These are phyloP conservation scores for Rhinocladiella similis DNA, from an alignment of 2,329 filamentous ascomycete species.

Conservation along the genomic window DNA sequence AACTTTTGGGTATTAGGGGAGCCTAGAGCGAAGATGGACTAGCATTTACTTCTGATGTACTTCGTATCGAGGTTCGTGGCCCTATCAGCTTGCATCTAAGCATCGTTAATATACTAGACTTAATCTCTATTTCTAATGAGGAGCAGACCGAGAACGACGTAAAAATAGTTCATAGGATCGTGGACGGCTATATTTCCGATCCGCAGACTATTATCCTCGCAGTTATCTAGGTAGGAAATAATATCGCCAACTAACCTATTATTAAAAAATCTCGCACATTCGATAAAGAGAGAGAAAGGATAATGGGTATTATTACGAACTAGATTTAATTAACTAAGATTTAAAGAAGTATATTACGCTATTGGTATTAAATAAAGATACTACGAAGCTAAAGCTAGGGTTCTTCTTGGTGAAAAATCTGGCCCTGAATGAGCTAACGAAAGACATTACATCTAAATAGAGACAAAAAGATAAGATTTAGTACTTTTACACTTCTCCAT, in stretches of 20 bases:
- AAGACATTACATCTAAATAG: neutral
- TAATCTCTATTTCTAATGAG: constrained; percentile 48
- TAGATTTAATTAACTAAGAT: constrained; percentile 1
- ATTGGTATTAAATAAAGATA: constrained; percentile 32
- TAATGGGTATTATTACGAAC: neutral
- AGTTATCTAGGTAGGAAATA: constrained; percentile 35
- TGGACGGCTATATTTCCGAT: constrained; percentile 43
- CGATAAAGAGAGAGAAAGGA: neutral
- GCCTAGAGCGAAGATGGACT: neutral
- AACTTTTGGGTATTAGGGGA: neutral
- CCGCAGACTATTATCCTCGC: constrained; percentile 48
- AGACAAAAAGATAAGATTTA: neutral
- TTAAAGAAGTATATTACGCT: constrained; percentile 30
- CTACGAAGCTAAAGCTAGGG: constrained; percentile 32
- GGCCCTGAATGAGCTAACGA: constrained; percentile 22
- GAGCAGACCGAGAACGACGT: constrained; percentile 48
- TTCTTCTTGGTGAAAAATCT: constrained; percentile 35
- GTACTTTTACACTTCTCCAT: neutral
- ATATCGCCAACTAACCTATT: neutral
- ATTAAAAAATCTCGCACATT: neutral
- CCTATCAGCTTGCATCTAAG: constrained; percentile 46
- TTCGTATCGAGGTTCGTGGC: constrained; percentile 31
- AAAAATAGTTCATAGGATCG: constrained; percentile 47
- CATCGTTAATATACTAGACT: constrained; percentile 57
- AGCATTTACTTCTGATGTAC: constrained; percentile 38